Conservation (phyloP, 345 rosid species). For the Heritiera littoralis region DNA sequence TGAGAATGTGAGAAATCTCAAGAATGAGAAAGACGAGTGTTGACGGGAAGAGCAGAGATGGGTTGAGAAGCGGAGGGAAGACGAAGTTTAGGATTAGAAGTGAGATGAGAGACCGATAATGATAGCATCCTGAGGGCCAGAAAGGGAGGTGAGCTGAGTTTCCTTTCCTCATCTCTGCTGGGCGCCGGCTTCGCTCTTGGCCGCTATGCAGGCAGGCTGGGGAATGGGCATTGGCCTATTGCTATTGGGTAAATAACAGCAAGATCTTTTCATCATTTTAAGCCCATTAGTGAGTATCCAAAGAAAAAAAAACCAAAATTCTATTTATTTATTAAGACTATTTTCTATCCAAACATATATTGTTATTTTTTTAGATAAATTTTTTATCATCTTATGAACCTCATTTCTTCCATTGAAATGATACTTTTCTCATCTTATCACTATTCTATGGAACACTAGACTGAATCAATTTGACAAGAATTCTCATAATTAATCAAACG, state of each 20-base stretch:
- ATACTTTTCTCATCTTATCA: too few species aligned
- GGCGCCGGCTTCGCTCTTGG: neutral
- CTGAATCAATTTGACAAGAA: too few species aligned
- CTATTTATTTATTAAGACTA: too few species aligned
- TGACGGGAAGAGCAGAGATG: slow-evolving; percentile 10
- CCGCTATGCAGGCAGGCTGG: neutral
- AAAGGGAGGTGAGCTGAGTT: slow-evolving; percentile 26
- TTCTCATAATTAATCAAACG: too few species aligned
- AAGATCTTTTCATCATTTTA: neutral
- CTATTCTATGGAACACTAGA: too few species aligned
- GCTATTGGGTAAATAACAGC: neutral
- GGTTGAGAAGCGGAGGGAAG: slow-evolving; percentile 15
- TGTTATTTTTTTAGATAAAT: too few species aligned
- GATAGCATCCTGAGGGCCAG: slow-evolving; percentile 28
- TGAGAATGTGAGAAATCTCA: slow-evolving; percentile 4
- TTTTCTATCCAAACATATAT: too few species aligned
- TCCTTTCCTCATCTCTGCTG: too few species aligned
- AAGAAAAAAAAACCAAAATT: neutral
- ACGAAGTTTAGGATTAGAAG: slow-evolving; percentile 23
- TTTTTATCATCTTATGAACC: too few species aligned
- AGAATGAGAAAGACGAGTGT: slow-evolving; percentile 17
- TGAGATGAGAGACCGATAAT: slow-evolving; percentile 17
- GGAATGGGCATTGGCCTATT: neutral
- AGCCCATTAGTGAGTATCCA: neutral
- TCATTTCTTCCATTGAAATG: too few species aligned